Conservation (phyloP, 2,329 filamentous ascomycete genomes). For the Paramyrothecium roridum region DNA sequence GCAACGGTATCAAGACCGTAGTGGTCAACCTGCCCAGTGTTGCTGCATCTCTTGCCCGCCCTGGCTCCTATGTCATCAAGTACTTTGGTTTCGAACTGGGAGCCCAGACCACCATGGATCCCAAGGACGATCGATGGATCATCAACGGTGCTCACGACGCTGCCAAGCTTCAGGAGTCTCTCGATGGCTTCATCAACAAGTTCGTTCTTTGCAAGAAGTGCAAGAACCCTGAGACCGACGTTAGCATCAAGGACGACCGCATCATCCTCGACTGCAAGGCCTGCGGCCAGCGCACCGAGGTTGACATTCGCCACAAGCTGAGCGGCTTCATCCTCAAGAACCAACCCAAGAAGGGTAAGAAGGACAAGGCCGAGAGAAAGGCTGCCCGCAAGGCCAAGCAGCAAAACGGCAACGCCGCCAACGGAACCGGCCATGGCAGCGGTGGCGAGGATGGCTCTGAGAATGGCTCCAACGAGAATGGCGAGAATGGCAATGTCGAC, state of each 20-base stretch:
- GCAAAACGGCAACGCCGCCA: constrained; percentile 57
- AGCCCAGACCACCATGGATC: constrained; percentile 97
- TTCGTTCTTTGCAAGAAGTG: constrained; percentile 99
- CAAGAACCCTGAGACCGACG: constrained; percentile 98
- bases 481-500: constrained; percentile 61
- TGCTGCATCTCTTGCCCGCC: constrained; percentile 85
- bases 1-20: constrained; percentile 98
- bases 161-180: constrained; percentile 92
- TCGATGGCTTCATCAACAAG: constrained; percentile 97
- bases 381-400: constrained; percentile 89
- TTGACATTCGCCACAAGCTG: constrained; percentile 91
- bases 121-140: constrained; percentile 98
- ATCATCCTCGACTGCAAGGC: constrained; percentile 98
- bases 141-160: constrained; percentile 98
- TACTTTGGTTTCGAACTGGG: constrained; percentile 99
- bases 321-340: constrained; percentile 98
- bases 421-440: constrained; percentile 61
- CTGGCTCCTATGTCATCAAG: constrained; percentile 95
- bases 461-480: constrained; percentile 46
- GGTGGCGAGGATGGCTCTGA: constrained; percentile 48
- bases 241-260: constrained; percentile 88
- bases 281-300: constrained; percentile 88
- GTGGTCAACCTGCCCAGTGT: constrained; percentile 96
- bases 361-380: constrained; percentile 90
- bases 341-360: constrained; percentile 89